These are phyloP conservation scores for Paramyrothecium sp. DNA, from an alignment of 2,329 filamentous ascomycete species.

Conservation along the genomic window DNA sequence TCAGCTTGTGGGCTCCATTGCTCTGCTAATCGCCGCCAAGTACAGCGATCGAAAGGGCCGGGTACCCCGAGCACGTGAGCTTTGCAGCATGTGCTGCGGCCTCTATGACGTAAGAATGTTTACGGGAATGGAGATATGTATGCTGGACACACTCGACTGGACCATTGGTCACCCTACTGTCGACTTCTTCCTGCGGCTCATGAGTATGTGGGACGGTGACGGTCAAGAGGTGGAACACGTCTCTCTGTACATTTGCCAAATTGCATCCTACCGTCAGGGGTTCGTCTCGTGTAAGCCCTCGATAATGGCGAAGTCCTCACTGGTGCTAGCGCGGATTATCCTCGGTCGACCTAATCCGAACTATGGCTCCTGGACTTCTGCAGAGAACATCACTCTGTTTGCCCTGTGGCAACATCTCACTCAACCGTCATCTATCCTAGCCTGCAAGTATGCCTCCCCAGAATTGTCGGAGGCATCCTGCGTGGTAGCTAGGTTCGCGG, in stretches of 20 bases:
- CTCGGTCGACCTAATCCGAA: conserved; percentile 75
- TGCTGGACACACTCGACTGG: conserved; percentile 96
- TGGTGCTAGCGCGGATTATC: conserved; percentile 84
- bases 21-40: conserved; percentile 94
- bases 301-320: conserved; percentile 81
- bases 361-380: conserved; percentile 73
- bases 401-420: conserved; percentile 59
- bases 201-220: conserved; percentile 73
- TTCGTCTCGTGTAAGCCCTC: conserved; percentile 93
- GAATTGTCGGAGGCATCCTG: conserved; percentile 52
- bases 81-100: conserved; percentile 99
- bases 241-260: conserved; percentile 91
- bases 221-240: conserved; percentile 92
- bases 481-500: conserved; percentile 57
- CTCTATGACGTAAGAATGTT: conserved; percentile 99
- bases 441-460: conserved; percentile 58
- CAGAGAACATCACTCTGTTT: conserved; percentile 65
- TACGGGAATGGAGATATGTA: conserved; percentile 99
- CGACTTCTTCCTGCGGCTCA: conserved; percentile 89
- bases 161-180: too few species aligned
- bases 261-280: conserved; percentile 93
- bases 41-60: conserved; percentile 98
- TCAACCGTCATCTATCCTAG: conserved; percentile 56
- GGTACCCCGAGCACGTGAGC: conserved; percentile 93
- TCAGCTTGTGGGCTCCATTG: conserved; percentile 93